phyloP scores from a whole-genome alignment of 352 stramenopile species.

The Globisporangium middletonii region DNA sequence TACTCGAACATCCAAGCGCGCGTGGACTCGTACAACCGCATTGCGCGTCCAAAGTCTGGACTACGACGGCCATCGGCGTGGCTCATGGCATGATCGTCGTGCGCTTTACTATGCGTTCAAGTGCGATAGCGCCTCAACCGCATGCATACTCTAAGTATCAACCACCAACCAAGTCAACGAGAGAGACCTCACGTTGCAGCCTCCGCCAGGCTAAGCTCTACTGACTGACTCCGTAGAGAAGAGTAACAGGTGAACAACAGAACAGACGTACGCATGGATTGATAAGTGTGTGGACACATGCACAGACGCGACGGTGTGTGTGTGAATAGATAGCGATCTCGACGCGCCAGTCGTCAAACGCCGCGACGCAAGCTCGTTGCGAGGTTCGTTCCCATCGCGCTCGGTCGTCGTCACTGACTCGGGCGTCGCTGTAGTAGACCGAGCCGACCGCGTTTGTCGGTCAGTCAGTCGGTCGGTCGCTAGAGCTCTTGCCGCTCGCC shows the following conservation, averaged over 20 bases:
- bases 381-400: too few relatives aligned
- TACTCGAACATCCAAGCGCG: conserved; percentile 47
- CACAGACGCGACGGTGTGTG: not conserved
- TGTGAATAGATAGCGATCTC: not conserved
- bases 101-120: not conserved
- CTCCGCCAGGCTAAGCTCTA: too few relatives aligned
- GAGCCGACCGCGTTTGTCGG: too few relatives aligned
- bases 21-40: conserved; percentile 60
- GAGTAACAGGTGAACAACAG: too few relatives aligned
- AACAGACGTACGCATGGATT: too few relatives aligned
- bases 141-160: too few relatives aligned
- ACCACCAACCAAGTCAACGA: too few relatives aligned
- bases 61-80: conserved; percentile 52
- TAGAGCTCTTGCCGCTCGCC: conserved; percentile 11
- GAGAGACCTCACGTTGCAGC: too few relatives aligned
- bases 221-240: too few relatives aligned
- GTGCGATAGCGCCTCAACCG: not conserved
- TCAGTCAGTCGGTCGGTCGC: not conserved
- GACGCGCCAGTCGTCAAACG: too few relatives aligned
- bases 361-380: not conserved
- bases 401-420: too few relatives aligned
- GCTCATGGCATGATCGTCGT: conserved; percentile 20
- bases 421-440: conserved; percentile 14
- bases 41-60: conserved; percentile 32
- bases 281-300: not conserved